Evolutionary conservation across 495 filamentous ascomycete species (phyloP), one percentile per base, ranked within the genome.

Genomic region (Lasiosphaeria hispida): DNA sequence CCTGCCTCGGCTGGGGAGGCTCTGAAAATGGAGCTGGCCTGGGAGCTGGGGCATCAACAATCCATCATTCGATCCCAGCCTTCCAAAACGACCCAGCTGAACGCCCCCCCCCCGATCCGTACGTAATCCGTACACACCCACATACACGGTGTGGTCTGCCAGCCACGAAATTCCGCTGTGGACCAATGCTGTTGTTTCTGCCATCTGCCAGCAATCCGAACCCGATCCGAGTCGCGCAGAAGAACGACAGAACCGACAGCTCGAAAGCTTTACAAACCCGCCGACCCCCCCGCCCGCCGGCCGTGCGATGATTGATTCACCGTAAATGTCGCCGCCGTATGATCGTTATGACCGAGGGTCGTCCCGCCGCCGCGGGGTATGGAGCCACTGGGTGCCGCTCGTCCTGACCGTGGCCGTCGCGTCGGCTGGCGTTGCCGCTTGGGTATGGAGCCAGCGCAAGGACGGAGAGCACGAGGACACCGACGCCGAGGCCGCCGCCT

Each of bases 361-460:
- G 66, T 79, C 81, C 71, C 80, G 83, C 65, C 79, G 84, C 64
- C 86, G 90, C 64, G 82, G 87, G 50, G 77, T 89, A 68, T 80
- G 75, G 75, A 84, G 87, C 65, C 91, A 92, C 74, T 96, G 91
- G 90, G 80, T 93, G 53, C 92, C 92, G 53, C 75, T 96, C 43
- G 86, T 85, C 49, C 67, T 96, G 58, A 96, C 92, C 40, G 85
- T 93, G 37, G 91, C 91, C 48, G 81, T 92, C 61, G 92, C 92
- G 37, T 89, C 92, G 18, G 81, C 88, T 51, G 90, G 91, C 33
- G 75, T 94, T 50, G 92, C 85, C 23, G 90, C 92, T 18, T 97
- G 92, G 92, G 83, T 92, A 33, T 96, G 91, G 92, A 93, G 87
- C 72, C 90, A 94, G 75, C 85, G 90, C 67, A 82, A 75, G 55